A percentile compares a stretch with the other conserved stretches of the same genome.
phyloP scores from a whole-genome alignment of 345 rosid species.

The Hibiscus trionum region DNA sequence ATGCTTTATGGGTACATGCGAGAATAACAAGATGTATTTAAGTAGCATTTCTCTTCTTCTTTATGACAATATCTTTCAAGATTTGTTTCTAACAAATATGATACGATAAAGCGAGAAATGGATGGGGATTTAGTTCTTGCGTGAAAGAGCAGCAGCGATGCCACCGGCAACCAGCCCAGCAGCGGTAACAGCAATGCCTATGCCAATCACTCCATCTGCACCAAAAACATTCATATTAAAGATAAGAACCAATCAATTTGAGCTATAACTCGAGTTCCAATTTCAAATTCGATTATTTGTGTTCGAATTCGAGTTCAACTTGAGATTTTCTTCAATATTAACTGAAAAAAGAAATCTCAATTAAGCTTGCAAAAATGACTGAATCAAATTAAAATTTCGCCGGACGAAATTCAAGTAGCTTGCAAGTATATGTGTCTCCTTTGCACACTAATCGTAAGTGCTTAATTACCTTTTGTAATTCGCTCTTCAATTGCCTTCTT shows the following conservation, averaged over 20 bases:
- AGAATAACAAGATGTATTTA: background rate
- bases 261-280: background rate
- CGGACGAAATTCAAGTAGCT: background rate
- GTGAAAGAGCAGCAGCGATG: slow-evolving; percentile 58
- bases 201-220: slow-evolving; percentile 81
- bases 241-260: background rate
- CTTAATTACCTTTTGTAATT: slow-evolving; percentile 47
- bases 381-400: background rate
- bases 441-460: background rate
- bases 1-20: too few species aligned
- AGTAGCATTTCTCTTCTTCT: background rate
- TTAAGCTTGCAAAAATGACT: background rate
- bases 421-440: background rate
- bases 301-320: background rate
- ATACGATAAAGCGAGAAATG: background rate
- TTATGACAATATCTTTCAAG: background rate
- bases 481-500: slow-evolving; percentile 56
- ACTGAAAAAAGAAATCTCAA: background rate
- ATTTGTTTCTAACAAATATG: background rate
- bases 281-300: background rate
- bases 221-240: background rate
- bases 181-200: slow-evolving; percentile 73
- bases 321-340: background rate
- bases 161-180: slow-evolving; percentile 73
- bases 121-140: slow-evolving; percentile 36